Evolutionary conservation across 768 basidiomycete species (phyloP).

Genomic region (Lanmaoa pseudosensibilis): DNA sequence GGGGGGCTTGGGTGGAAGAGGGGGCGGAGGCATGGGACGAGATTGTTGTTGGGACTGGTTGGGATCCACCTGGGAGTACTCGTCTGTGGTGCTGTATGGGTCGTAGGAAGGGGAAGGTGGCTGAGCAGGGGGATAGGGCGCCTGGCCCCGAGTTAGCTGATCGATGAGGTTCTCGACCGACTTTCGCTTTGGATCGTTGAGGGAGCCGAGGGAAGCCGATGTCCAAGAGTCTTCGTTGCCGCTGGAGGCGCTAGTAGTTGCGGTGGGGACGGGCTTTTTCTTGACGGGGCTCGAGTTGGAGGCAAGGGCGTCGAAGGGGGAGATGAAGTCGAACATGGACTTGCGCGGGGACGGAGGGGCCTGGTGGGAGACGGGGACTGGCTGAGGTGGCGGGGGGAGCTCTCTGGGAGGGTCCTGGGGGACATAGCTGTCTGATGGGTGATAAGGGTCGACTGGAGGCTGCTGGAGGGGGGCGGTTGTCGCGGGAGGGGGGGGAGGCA

Average conservation of each 20-base stretch:
- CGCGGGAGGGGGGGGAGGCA: conserved; percentile 31
- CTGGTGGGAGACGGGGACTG: conserved; percentile 32
- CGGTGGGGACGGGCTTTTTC: conserved; percentile 67
- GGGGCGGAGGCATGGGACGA: conserved; percentile 50
- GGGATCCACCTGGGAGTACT: conserved; percentile 46
- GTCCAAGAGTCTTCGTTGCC: conserved; percentile 65
- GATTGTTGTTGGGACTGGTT: conserved; percentile 30
- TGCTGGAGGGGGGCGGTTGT: conserved; percentile 51
- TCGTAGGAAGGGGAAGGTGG: conserved; percentile 35
- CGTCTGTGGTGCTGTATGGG: conserved; percentile 41
- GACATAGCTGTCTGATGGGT: conserved; percentile 39
- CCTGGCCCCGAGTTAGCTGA: conserved; percentile 56
- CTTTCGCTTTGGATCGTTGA: conserved; percentile 65
- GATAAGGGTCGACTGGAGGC: conserved; percentile 30
- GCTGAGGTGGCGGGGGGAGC: conserved; percentile 22
- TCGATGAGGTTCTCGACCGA: conserved; percentile 83
- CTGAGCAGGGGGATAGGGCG: conserved; percentile 38
- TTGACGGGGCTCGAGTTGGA: conserved; percentile 48
- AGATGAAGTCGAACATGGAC: conserved; percentile 84
- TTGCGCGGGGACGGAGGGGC: conserved; percentile 70
- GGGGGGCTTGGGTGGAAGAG: conserved; percentile 64
- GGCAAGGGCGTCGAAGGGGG: conserved; percentile 80
- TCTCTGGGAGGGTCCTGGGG: conserved; percentile 29
- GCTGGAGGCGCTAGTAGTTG: conserved; percentile 40
- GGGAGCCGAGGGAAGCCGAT: conserved; percentile 27